Conservation (phyloP, 2,329 filamentous ascomycete genomes). For the Aspergillus ruber region DNA sequence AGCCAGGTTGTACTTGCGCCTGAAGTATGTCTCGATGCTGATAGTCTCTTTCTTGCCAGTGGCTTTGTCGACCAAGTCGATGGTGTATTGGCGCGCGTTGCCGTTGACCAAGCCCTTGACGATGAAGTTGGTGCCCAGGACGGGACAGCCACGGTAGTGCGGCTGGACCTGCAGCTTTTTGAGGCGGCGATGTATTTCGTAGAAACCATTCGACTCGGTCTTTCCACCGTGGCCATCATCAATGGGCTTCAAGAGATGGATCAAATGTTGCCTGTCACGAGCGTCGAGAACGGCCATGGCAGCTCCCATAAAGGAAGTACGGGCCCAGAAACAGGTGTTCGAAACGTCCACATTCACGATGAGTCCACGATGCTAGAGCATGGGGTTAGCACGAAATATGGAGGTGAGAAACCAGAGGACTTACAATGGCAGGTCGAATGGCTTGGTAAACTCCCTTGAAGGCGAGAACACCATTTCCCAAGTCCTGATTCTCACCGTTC, state of each 20-base stretch:
- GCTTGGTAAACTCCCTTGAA: conserved; percentile 88
- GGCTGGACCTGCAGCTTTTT: conserved; percentile 34
- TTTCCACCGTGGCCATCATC: conserved; percentile 17
- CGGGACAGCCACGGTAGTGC: conserved; percentile 29
- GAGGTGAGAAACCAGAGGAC: conserved; percentile 6
- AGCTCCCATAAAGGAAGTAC: conserved; percentile 28
- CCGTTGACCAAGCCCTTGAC: conserved; percentile 45
- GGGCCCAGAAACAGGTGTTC: conserved; percentile 81
- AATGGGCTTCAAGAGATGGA: conserved; percentile 15
- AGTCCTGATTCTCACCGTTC: conserved; percentile 41
- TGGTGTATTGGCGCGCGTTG: conserved; percentile 39
- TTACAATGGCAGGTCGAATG: conserved; percentile 64
- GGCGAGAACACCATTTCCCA: conserved; percentile 66
- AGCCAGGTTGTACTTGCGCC: conserved; percentile 44
- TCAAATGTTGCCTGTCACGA: conserved; percentile 27
- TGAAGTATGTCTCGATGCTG: conserved; percentile 55
- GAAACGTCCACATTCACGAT: conserved; percentile 86
- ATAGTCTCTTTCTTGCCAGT: conserved; percentile 42
- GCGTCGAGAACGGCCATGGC: conserved; percentile 28
- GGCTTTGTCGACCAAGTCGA: conserved; percentile 35
- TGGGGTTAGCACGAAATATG: conserved; percentile 19
- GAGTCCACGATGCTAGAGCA: conserved; percentile 53
- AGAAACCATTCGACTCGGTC: conserved; percentile 18
- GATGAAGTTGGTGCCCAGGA: conserved; percentile 38
- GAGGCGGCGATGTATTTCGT: conserved; percentile 22